Evolutionary conservation across 2,329 filamentous ascomycete species (phyloP).

Genomic region (Neopestalotiopsis sp.): DNA sequence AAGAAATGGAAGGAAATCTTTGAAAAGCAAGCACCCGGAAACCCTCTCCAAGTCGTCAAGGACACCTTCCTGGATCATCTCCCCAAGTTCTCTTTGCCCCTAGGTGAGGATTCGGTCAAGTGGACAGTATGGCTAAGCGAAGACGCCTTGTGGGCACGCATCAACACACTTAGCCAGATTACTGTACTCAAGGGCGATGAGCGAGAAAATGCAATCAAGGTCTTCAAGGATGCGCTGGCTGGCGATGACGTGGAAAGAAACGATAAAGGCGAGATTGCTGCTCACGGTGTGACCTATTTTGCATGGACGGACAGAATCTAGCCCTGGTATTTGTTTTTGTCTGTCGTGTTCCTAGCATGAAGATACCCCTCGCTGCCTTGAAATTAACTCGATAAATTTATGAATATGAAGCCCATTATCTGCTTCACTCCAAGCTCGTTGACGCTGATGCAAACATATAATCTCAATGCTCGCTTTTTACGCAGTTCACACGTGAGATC

Average conservation of each 20-base stretch:
- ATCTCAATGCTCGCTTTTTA: background rate
- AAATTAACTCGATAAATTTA: background rate
- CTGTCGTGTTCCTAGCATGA: background rate
- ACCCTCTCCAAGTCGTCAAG: slow-evolving; percentile 55
- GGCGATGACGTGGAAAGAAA: slow-evolving; percentile 61
- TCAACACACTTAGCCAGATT: slow-evolving; percentile 72
- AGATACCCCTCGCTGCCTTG: slow-evolving; percentile 2
- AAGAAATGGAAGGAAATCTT: slow-evolving; percentile 69
- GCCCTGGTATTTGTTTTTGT: background rate
- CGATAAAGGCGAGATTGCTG: slow-evolving; percentile 63
- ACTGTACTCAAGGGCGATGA: slow-evolving; percentile 59
- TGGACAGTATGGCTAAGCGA: slow-evolving; percentile 64
- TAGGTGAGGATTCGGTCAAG: slow-evolving; percentile 59
- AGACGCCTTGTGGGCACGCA: slow-evolving; percentile 67
- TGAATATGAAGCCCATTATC: background rate
- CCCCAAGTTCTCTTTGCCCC: slow-evolving; percentile 63
- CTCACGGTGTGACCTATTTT: slow-evolving; percentile 69
- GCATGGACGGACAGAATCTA: slow-evolving; percentile 59
- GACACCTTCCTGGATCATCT: slow-evolving; percentile 44
- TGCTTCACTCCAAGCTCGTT: background rate
- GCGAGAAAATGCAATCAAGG: slow-evolving; percentile 51
- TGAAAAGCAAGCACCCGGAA: slow-evolving; percentile 58
- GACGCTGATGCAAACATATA: background rate
- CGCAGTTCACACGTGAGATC: background rate
- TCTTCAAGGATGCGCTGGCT: slow-evolving; percentile 59